Evolutionary conservation across 306 rosid genomes (phyloP).

Genomic region (Oxytropis ochrocephala): DNA sequence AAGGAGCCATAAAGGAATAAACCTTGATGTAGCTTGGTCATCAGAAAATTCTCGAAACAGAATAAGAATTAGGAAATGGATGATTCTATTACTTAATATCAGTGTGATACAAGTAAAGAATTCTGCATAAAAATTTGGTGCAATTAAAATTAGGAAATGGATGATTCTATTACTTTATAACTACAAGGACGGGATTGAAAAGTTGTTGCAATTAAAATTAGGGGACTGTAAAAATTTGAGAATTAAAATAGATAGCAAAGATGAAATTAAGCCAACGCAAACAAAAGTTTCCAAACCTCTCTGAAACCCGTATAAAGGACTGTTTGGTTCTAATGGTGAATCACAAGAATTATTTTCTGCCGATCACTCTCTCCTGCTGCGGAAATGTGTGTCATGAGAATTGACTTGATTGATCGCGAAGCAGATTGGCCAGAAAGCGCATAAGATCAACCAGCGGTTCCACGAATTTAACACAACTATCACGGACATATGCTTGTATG

Average conservation of each 20-base stretch:
- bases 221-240: too few species aligned
- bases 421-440: conserved; percentile 85
- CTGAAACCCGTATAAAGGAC: conserved; percentile 92
- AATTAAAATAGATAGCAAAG: too few species aligned
- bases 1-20: conserved; percentile 23
- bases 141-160: too few species aligned
- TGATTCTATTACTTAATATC: too few species aligned
- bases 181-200: too few species aligned
- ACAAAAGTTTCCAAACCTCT: conserved; percentile 44
- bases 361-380: conserved; percentile 99
- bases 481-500: conserved; percentile 91
- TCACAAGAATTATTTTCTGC: conserved; percentile 99
- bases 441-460: conserved; percentile 89
- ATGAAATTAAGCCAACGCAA: neutral
- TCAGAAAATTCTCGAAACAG: conserved; percentile 68
- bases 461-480: conserved; percentile 73
- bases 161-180: too few species aligned
- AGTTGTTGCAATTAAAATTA: too few species aligned
- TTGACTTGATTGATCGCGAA: conserved; percentile 72
- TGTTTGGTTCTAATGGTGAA: conserved; percentile 94
- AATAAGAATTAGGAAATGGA: too few species aligned
- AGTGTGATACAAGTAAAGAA: too few species aligned
- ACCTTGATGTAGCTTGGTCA: conserved; percentile 84
- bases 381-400: conserved; percentile 83
- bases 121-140: too few species aligned